These are phyloP conservation scores for Isabelozyma gotoi DNA, from an alignment of 805 yeast species.

Conservation along the genomic window DNA sequence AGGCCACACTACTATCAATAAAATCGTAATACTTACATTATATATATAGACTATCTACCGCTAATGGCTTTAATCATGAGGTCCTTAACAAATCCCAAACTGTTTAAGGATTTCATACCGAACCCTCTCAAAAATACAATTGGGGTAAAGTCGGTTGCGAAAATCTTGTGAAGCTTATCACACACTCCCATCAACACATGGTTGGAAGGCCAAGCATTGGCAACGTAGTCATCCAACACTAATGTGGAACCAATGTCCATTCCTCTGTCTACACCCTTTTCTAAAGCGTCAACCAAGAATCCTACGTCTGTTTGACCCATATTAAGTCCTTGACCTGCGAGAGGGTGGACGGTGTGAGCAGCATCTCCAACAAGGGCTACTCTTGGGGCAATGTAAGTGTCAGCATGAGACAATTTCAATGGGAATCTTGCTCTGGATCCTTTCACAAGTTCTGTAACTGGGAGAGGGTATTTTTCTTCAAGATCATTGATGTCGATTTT, in stretches of 20 bases:
- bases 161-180: slow-evolving; percentile 87
- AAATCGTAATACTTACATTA: neutral
- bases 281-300: slow-evolving; percentile 65
- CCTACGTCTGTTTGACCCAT: slow-evolving; percentile 96
- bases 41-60: slow-evolving; percentile 8
- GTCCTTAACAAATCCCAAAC: slow-evolving; percentile 63
- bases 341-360: slow-evolving; percentile 95
- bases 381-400: slow-evolving; percentile 78
- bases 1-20: too few species aligned
- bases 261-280: slow-evolving; percentile 71
- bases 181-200: slow-evolving; percentile 83
- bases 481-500: slow-evolving; percentile 41
- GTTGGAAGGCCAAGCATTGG: slow-evolving; percentile 77
- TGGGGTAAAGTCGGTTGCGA: slow-evolving; percentile 70
- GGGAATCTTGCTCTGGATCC: slow-evolving; percentile 87
- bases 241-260: slow-evolving; percentile 81
- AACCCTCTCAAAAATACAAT: slow-evolving; percentile 70
- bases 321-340: slow-evolving; percentile 96
- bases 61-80: slow-evolving; percentile 54
- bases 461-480: slow-evolving; percentile 67
- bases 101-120: slow-evolving; percentile 73
- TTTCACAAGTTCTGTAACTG: slow-evolving; percentile 55
- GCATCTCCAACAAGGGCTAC: slow-evolving; percentile 97
- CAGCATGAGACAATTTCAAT: slow-evolving; percentile 84
- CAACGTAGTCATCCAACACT: slow-evolving; percentile 83